Conservation (phyloP, 371 early-diverging fungal genomes). For the Lichtheimia corymbifera region DNA sequence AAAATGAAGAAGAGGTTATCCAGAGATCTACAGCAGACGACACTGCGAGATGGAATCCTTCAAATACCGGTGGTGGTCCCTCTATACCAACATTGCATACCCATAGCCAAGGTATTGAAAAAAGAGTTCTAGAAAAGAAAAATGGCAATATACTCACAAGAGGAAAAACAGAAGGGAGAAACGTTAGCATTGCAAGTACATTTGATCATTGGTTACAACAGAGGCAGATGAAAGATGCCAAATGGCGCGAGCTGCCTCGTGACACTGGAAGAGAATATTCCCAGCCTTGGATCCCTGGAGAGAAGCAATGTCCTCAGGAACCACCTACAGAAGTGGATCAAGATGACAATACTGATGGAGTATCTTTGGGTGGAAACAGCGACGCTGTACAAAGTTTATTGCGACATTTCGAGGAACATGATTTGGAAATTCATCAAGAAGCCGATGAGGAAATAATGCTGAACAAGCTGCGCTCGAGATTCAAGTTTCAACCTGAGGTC, state of each 20-base stretch:
- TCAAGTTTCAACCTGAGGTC: slow-evolving; percentile 9
- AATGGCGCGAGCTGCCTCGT: not conserved
- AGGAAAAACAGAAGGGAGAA: not conserved
- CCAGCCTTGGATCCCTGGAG: not conserved
- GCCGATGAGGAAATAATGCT: not conserved
- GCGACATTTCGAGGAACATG: too few relatives aligned
- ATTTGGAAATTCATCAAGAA: not conserved
- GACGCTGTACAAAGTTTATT: too few relatives aligned
- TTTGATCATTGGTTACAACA: not conserved
- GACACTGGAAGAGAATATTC: not conserved
- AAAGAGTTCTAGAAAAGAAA: not conserved
- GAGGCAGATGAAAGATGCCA: not conserved
- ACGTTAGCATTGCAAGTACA: not conserved
- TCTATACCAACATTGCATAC: not conserved
- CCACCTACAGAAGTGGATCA: not conserved
- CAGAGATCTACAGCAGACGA: not conserved
- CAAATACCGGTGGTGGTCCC: not conserved
- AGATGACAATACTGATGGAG: too few relatives aligned
- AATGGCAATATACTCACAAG: not conserved
- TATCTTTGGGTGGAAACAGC: too few relatives aligned
- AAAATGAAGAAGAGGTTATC: not conserved
- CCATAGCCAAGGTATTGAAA: not conserved
- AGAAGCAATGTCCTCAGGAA: not conserved
- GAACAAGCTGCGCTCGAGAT: not conserved
- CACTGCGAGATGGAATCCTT: not conserved